Conservation (phyloP, 2,329 filamentous ascomycete genomes). For the Pseudogymnoascus sp. region DNA sequence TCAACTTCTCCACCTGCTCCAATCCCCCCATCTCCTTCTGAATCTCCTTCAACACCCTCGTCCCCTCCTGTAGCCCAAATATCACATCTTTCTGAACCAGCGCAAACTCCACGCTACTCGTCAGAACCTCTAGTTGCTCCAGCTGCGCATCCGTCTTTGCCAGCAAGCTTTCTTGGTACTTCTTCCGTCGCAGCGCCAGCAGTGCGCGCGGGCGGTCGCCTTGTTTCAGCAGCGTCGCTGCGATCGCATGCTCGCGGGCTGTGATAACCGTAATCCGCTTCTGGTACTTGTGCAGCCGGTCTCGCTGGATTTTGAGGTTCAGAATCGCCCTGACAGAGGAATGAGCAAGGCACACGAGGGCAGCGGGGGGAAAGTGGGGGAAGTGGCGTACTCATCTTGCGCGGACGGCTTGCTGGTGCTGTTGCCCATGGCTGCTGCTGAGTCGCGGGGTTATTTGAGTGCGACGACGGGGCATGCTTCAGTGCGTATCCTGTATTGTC, state of each 20-base stretch:
- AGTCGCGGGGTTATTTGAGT: not conserved
- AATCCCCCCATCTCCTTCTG: conserved; percentile 93
- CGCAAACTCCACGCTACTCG: conserved; percentile 86
- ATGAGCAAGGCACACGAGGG: conserved; percentile 13
- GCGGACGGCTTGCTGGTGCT: conserved; percentile 60
- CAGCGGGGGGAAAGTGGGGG: conserved; percentile 11
- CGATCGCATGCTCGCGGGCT: conserved; percentile 77
- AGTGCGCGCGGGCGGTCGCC: conserved; percentile 77
- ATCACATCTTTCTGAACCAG: conserved; percentile 94
- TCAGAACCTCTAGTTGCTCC: conserved; percentile 85
- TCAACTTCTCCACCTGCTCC: conserved; percentile 87
- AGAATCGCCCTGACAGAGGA: conserved; percentile 67
- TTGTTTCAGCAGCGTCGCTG: conserved; percentile 69
- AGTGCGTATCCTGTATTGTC: conserved; percentile 1
- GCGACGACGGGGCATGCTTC: conserved; percentile 2
- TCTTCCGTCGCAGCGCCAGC: conserved; percentile 84
- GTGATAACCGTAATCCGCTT: conserved; percentile 81
- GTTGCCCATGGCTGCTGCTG: conserved; percentile 50
- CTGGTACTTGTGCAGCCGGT: conserved; percentile 95
- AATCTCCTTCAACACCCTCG: conserved; percentile 80
- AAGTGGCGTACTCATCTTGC: conserved; percentile 69
- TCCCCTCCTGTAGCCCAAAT: conserved; percentile 87
- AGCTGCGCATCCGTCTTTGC: conserved; percentile 86
- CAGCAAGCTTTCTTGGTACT: conserved; percentile 88
- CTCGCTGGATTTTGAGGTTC: conserved; percentile 94